Evolutionary conservation across 352 stramenopile species (phyloP).

Genomic region (Aphanomyces invadans): DNA sequence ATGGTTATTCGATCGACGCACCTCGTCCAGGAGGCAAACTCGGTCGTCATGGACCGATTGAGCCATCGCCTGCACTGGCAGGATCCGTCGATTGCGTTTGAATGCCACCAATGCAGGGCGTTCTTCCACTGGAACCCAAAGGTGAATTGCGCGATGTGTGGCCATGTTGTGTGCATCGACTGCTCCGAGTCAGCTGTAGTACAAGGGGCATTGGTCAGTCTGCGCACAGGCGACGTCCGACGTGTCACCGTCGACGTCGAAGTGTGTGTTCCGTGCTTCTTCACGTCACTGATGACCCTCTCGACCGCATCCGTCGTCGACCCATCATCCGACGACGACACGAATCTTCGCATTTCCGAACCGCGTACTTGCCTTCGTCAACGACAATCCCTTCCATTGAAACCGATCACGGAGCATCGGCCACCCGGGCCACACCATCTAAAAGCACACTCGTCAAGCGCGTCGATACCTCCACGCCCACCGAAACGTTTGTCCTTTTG

Average conservation of each 20-base stretch:
- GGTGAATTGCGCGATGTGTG: conserved; percentile 19
- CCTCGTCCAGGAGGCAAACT: conserved; percentile 13
- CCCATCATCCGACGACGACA: background rate
- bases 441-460: too few relatives aligned
- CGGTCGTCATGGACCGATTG: conserved; percentile 20
- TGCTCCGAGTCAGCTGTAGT: background rate
- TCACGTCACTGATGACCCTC: background rate
- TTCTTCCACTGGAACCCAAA: conserved; percentile 23
- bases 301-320: background rate
- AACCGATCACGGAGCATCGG: too few relatives aligned
- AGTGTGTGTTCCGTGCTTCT: conserved; percentile 10
- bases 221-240: background rate
- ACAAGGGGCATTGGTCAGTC: background rate
- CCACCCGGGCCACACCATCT: too few relatives aligned
- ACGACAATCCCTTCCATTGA: too few relatives aligned
- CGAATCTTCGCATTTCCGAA: background rate
- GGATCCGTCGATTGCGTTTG: background rate
- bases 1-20: background rate
- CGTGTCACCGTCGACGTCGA: background rate
- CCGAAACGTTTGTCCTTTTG: too few relatives aligned
- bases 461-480: too few relatives aligned
- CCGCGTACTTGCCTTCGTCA: background rate
- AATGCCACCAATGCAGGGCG: conserved; percentile 15
- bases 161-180: conserved; percentile 13
- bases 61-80: conserved; percentile 16